Conservation (phyloP, 2,329 filamentous ascomycete species). For the Chrysoporthe deuterocubensis region DNA sequence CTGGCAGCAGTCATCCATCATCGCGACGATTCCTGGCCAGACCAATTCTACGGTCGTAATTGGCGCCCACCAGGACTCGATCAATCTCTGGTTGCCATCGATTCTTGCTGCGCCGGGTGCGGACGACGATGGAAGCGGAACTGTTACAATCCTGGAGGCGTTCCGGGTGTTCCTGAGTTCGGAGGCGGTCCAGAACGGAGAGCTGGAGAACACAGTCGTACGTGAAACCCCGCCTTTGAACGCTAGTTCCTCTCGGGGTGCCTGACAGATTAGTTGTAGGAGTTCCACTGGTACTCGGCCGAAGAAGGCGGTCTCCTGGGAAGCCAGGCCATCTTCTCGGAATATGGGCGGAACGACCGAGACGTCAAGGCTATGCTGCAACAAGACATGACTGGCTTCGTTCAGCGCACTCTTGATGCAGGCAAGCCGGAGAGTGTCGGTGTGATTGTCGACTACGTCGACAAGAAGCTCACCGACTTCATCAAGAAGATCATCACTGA, state of each 20-base stretch:
- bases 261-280: conserved; percentile 38
- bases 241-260: background rate
- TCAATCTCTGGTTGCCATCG: conserved; percentile 75
- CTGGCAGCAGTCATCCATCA: conserved; percentile 78
- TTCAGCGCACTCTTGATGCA: conserved; percentile 30
- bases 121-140: conserved; percentile 78
- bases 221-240: background rate
- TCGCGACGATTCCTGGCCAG: conserved; percentile 79
- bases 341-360: conserved; percentile 39
- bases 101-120: conserved; percentile 73
- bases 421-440: conserved; percentile 40
- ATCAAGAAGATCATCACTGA: conserved; percentile 43
- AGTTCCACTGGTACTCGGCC: conserved; percentile 62
- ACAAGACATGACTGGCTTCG: conserved; percentile 50
- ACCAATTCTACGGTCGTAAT: conserved; percentile 71
- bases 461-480: conserved; percentile 41
- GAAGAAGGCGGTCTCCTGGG: conserved; percentile 78
- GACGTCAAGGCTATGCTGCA: conserved; percentile 49
- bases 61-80: conserved; percentile 79
- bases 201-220: conserved; percentile 68
- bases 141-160: conserved; percentile 80
- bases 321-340: conserved; percentile 57
- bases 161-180: conserved; percentile 72
- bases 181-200: conserved; percentile 63
- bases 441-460: conserved; percentile 46